Evolutionary conservation across 768 basidiomycete genomes (phyloP), one percentile per base, ranked within the genome.

Genomic region (Boletus sensibilis): DNA sequence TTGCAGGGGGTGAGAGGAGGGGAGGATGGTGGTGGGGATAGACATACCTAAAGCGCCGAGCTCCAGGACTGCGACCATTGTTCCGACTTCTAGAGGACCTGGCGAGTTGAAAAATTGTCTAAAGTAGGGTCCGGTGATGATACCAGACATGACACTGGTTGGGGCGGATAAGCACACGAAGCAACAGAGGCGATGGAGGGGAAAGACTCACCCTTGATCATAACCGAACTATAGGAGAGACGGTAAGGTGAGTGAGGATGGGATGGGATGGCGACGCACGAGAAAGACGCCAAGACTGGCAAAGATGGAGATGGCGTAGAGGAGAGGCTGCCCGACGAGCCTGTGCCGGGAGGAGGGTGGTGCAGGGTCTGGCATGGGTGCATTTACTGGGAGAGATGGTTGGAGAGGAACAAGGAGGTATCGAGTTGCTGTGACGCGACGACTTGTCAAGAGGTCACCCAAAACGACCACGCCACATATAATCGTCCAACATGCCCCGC

Each of bases 51-150:
- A 87, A 38, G 94, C 94, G 42, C 94, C 94, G 35, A 98, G 81
- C 73, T 98, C 94, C 34, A 96, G 76, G 6, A 95, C 87, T n/a
- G 94, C 92, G 39, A 97, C 94, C 89, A 98, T 94, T 20, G 91
- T 92, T n/a, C 93, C 94, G 23, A 94, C 72, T 64, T 88, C 82
- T 48, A 88, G 73, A 0, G 88, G 78, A 16, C 81, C 80, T 18
- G 93, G 94, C 20, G 85, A 80, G 57, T 90, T 76, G 77, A 98
- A 95, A 74, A 83, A 95, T 52, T 85, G 82, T 61, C 78, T 82
- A 73, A 93, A 92, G 71, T 92, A 81, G 21, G 88, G 88, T 0
- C 88, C 88, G 27, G 88, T 97, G 72, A 98, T 95, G 61, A 97
- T 86, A 29, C 94, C 94, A 60, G 87, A 88, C 87, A 92, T 92